Conservation (phyloP, 345 rosid species). For the Gossypium anomalum region DNA sequence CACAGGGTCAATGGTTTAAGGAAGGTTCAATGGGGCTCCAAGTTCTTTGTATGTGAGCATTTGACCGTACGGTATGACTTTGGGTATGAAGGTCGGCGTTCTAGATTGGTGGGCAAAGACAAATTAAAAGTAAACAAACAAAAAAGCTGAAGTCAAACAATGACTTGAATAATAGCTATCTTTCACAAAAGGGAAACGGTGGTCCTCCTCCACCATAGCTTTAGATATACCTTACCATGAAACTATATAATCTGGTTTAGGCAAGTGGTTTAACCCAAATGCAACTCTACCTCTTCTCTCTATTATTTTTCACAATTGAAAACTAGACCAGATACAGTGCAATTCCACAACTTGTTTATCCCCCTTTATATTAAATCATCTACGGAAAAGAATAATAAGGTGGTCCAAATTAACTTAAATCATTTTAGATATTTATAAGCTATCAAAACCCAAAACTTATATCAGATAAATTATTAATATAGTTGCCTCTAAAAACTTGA, state of each 20-base stretch:
- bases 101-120: slow-evolving; percentile 12
- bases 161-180: background rate
- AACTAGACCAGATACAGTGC: background rate
- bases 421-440: background rate
- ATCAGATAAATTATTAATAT: too few species aligned
- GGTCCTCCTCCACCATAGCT: too few species aligned
- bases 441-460: background rate
- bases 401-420: too few species aligned
- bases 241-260: background rate
- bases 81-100: background rate
- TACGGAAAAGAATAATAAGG: too few species aligned
- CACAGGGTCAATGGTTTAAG: background rate
- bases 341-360: background rate
- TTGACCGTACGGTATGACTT: background rate
- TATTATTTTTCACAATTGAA: background rate
- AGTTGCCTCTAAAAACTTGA: background rate
- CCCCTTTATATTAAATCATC: background rate
- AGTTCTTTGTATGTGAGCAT: background rate
- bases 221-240: too few species aligned
- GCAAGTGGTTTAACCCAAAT: slow-evolving; percentile 6
- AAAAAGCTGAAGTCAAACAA: background rate
- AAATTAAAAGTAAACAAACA: background rate
- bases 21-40: background rate
- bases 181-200: background rate
- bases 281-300: background rate